phyloP scores from a whole-genome alignment of 441 rosid genomes.

The Omphalea diandra region DNA sequence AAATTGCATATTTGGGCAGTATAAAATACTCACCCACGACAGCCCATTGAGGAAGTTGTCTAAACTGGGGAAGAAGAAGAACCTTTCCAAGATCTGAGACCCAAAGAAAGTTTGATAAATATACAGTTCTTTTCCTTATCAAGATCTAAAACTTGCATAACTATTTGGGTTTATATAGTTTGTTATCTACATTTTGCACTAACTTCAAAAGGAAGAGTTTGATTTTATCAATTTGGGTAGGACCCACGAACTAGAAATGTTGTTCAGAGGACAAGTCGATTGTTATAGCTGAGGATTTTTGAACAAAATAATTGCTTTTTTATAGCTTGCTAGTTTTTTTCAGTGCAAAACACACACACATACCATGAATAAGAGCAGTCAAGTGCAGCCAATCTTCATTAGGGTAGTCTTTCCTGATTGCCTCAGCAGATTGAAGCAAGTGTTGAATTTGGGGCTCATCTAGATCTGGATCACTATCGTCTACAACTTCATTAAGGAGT shows the following conservation, averaged over 20 bases:
- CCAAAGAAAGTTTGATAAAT: background rate
- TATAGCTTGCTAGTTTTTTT: too few species aligned
- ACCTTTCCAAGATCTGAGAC: conserved; percentile 84
- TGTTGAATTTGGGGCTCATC: conserved; percentile 95
- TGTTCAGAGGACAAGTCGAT: background rate
- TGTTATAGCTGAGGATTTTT: background rate
- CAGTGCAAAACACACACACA: background rate
- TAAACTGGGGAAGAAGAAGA: conserved; percentile 64
- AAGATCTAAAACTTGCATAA: too few species aligned
- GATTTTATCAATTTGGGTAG: background rate
- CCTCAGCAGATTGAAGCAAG: conserved; percentile 84
- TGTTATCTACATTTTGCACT: background rate
- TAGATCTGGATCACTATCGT: conserved; percentile 88
- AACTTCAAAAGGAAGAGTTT: background rate
- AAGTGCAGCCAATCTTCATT: conserved; percentile 83
- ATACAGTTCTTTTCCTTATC: too few species aligned
- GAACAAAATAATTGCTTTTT: too few species aligned
- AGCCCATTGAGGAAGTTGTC: conserved; percentile 90
- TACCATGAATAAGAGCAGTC: conserved; percentile 89
- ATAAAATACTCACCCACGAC: conserved; percentile 58
- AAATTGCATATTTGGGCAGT: too few species aligned
- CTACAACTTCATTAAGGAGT: conserved; percentile 68
- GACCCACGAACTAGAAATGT: background rate
- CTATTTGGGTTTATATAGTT: too few species aligned
- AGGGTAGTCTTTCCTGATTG: conserved; percentile 73